Evolutionary conservation across 2,329 filamentous ascomycete species (phyloP), one percentile per base, ranked within the genome.

Genomic region (Thermomyces lanuginosus): DNA sequence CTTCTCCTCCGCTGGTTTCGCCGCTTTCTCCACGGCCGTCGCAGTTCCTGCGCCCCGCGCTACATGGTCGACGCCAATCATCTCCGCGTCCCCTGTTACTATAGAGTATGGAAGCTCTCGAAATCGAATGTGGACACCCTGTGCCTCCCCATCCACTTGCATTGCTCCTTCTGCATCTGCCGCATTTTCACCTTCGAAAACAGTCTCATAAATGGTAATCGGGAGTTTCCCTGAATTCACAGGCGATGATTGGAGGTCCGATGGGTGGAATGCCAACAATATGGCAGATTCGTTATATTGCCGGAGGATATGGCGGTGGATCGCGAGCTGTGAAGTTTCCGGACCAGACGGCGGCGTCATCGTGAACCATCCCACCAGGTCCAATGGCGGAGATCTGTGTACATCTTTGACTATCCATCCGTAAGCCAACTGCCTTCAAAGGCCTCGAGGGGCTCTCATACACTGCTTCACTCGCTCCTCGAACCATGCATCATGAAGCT

Each of bases 21-120:
- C 55, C 24, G 36, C 32, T 5, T 29, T 27, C 8, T 48, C 49
- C 13, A 70, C 58, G 16, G 71, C 71, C 7, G 77, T 73, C 13
- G 83, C 84, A 43, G 80, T 86, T 24, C 79, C 80, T 24, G 78
- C 79, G 20, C 79, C 81, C 27, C 76, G 74, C 1, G 86, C 84
- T 11, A 98, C 77, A 38, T 84, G 92, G 52, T 93, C 83, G 44
- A 98, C 80, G 40, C 80, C 79, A 38, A 98, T 95, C 83, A 93
- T 93, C 53, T 98, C 89, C 1, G 84, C 84, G 51, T 95, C 84
- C 6, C 81, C 82, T 0, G 84, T 92, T 56, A 95, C 89, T 2
- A 95, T 74, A 0, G 76, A 76, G 51, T 89, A 95, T 2, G 76
- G 71, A 6, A 95, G 56, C 45, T 91, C 77, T 33, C 76, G 70